Conservation (phyloP, 164 flowering plant species). For the Santalum album region DNA sequence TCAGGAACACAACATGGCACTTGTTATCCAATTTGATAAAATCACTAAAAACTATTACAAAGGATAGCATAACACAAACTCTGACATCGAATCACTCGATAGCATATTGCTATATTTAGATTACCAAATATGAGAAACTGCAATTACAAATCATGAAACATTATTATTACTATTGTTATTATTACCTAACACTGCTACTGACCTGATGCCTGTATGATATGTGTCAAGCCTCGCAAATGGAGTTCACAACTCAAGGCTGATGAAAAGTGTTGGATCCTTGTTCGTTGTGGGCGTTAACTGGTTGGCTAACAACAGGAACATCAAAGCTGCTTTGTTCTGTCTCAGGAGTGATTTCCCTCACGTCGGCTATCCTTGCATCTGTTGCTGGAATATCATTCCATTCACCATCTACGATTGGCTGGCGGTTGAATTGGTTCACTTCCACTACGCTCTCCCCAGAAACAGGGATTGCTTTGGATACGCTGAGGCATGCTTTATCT, state of each 20-base stretch:
- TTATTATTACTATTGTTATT: too few species aligned
- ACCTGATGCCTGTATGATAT: too few species aligned
- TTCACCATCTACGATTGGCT: constrained; percentile 49
- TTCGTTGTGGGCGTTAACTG: constrained; percentile 29
- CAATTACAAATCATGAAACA: too few species aligned
- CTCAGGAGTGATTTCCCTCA: constrained; percentile 65
- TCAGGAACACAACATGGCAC: too few species aligned
- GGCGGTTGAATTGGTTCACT: constrained; percentile 30
- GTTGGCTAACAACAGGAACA: constrained; percentile 61
- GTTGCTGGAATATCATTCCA: constrained; percentile 86
- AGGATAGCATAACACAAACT: too few species aligned
- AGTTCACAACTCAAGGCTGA: constrained; percentile 30
- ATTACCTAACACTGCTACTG: too few species aligned
- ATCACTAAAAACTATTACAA: too few species aligned
- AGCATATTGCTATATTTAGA: too few species aligned
- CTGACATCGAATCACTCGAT: too few species aligned
- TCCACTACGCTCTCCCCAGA: constrained; percentile 37
- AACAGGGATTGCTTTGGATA: constrained; percentile 42
- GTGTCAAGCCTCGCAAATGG: too few species aligned
- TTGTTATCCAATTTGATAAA: too few species aligned
- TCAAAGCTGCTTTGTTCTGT: constrained; percentile 62
- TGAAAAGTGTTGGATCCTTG: constrained; percentile 32
- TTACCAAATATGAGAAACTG: too few species aligned
- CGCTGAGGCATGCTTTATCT: constrained; percentile 86
- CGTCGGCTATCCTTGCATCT: constrained; percentile 65